Evolutionary conservation across 2,329 filamentous ascomycete species (phyloP).

Genomic region (Xylaria sp.): DNA sequence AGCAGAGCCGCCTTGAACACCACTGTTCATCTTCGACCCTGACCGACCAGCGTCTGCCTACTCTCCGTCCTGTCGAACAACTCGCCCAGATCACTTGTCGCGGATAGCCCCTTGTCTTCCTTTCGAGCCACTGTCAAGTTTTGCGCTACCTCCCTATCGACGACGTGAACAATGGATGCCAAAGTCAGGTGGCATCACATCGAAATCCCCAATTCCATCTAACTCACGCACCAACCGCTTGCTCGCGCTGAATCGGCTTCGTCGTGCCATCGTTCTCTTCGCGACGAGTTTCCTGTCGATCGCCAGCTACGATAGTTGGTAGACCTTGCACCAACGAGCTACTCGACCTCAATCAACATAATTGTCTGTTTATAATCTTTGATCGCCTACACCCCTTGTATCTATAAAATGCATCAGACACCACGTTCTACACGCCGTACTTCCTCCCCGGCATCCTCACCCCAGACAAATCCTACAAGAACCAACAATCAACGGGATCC

Average conservation of each 20-base stretch:
- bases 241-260: conserved; percentile 14
- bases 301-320: conserved; percentile 26
- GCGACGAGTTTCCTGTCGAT: conserved; percentile 23
- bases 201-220: conserved; percentile 42
- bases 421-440: conserved; percentile 78
- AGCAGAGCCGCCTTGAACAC: conserved; percentile 46
- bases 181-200: conserved; percentile 50
- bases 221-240: conserved; percentile 29
- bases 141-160: conserved; percentile 35
- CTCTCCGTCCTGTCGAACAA: conserved; percentile 20
- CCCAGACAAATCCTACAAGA: conserved; percentile 76
- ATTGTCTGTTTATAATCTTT: conserved; percentile 4
- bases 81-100: conserved; percentile 14
- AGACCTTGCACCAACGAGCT: conserved; percentile 4
- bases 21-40: conserved; percentile 28
- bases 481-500: conserved; percentile 80
- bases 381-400: conserved; percentile 12
- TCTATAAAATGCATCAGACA: conserved; percentile 84
- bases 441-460: conserved; percentile 77
- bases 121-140: conserved; percentile 23
- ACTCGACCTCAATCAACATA: conserved; percentile 13
- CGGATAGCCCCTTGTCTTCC: conserved; percentile 12
- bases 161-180: conserved; percentile 51
- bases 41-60: conserved; percentile 39
- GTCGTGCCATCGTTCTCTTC: conserved; percentile 8